These are phyloP conservation scores for Pyrenopolyporus hunteri DNA, from an alignment of 495 filamentous ascomycete genomes.

Conservation along the genomic window DNA sequence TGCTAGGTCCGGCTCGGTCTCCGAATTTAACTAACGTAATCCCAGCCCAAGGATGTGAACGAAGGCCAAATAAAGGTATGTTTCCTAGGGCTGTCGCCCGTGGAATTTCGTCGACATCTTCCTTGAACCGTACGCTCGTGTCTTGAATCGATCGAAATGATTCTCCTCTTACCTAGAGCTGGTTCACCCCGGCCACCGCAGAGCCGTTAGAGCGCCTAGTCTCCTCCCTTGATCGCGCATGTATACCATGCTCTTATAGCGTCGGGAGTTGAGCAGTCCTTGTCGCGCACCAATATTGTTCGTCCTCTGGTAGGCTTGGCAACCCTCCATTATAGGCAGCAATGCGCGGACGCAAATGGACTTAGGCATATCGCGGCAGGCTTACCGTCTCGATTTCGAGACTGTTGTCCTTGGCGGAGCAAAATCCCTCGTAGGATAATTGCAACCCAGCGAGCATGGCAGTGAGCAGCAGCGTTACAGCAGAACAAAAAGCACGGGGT, in stretches of 20 bases:
- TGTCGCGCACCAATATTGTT: slow-evolving; percentile 48
- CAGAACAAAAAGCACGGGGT: neutral
- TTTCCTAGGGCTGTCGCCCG: slow-evolving; percentile 68
- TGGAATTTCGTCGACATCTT: slow-evolving; percentile 61
- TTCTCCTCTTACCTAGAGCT: slow-evolving; percentile 48
- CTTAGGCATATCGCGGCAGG: slow-evolving; percentile 28
- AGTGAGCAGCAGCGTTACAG: slow-evolving; percentile 52
- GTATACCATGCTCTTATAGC: slow-evolving; percentile 36
- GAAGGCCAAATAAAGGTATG: slow-evolving; percentile 99
- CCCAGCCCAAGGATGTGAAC: slow-evolving; percentile 89
- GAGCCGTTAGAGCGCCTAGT: slow-evolving; percentile 42
- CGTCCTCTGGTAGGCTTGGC: slow-evolving; percentile 57
- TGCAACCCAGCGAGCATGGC: slow-evolving; percentile 67
- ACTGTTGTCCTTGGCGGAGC: slow-evolving; percentile 35
- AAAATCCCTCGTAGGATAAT: slow-evolving; percentile 30
- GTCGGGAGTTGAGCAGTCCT: slow-evolving; percentile 56
- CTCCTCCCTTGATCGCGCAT: slow-evolving; percentile 47
- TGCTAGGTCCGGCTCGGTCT: neutral
- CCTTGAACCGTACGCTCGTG: slow-evolving; percentile 49
- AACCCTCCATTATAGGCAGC: slow-evolving; percentile 49
- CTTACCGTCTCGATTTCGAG: slow-evolving; percentile 39
- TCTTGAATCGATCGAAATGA: slow-evolving; percentile 47
- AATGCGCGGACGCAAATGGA: slow-evolving; percentile 33
- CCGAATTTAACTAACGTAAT: slow-evolving; percentile 55
- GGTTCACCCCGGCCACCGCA: slow-evolving; percentile 31